phyloP scores from a whole-genome alignment of 768 basidiomycete genomes.

The Arthromyces matolae region DNA sequence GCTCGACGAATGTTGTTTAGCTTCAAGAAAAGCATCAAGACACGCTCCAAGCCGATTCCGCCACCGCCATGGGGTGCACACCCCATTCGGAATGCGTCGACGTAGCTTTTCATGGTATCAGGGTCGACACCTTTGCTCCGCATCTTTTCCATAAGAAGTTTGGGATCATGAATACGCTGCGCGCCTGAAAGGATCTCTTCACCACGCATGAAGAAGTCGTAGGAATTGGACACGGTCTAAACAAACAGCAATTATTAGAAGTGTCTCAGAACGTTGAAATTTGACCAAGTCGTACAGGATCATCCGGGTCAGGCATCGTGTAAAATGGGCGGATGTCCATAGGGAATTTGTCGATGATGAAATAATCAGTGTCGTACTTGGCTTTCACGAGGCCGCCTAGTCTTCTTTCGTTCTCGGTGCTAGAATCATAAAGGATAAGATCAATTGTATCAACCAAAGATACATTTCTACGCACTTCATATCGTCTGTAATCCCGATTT shows the following conservation, averaged over 20 bases:
- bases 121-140: constrained; percentile 84
- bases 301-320: constrained; percentile 95
- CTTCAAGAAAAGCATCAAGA: constrained; percentile 97
- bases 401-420: constrained; percentile 93
- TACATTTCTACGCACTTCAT: constrained; percentile 59
- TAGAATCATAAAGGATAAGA: constrained; percentile 33
- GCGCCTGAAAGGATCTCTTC: constrained; percentile 98
- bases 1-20: constrained; percentile 93
- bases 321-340: constrained; percentile 95
- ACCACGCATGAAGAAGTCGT: constrained; percentile 99
- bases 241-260: constrained; percentile 6
- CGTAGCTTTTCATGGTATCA: constrained; percentile 84
- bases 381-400: constrained; percentile 86
- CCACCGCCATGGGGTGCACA: constrained; percentile 97
- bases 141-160: constrained; percentile 82
- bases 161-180: constrained; percentile 93
- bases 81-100: constrained; percentile 93
- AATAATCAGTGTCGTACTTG: constrained; percentile 97
- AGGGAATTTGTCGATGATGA: constrained; percentile 99
- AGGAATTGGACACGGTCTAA: constrained; percentile 92
- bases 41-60: constrained; percentile 92
- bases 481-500: constrained; percentile 77
- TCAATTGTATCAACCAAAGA: constrained; percentile 10
- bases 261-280: not conserved
- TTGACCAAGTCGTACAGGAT: constrained; percentile 56